A percentile compares a stretch with the other conserved stretches of the same genome.
These are phyloP conservation scores for Trichaptum fuscoviolaceum DNA, from an alignment of 768 basidiomycete genomes.

Conservation along the genomic window DNA sequence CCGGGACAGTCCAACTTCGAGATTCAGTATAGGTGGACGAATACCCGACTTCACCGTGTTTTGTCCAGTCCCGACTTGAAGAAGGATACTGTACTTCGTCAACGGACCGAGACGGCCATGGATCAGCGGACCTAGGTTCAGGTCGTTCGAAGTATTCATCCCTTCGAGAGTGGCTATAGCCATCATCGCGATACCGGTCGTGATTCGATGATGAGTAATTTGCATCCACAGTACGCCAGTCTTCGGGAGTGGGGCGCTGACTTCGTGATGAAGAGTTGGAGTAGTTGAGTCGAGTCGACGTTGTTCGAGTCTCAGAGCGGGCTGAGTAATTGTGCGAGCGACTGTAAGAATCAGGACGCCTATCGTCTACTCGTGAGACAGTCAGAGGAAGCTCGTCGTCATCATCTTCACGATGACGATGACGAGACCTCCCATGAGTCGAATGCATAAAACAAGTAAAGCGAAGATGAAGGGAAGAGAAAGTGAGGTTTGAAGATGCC, in stretches of 20 bases:
- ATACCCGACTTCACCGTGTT: constrained; percentile 41
- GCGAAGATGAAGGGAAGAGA: constrained; percentile 19
- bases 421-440: constrained; percentile 38
- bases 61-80: constrained; percentile 42
- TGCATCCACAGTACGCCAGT: constrained; percentile 46
- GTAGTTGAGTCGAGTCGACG: constrained; percentile 39
- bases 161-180: constrained; percentile 47
- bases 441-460: constrained; percentile 27
- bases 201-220: constrained; percentile 25
- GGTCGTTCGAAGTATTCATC: constrained; percentile 39
- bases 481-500: constrained; percentile 2
- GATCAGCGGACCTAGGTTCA: constrained; percentile 40
- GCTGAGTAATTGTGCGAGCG: constrained; percentile 35
- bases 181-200: constrained; percentile 45
- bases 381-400: constrained; percentile 28
- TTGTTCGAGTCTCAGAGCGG: constrained; percentile 40
- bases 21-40: constrained; percentile 43
- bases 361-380: constrained; percentile 47
- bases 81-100: constrained; percentile 35
- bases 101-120: constrained; percentile 37
- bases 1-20: constrained; percentile 35
- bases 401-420: constrained; percentile 24
- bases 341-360: constrained; percentile 47
- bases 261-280: constrained; percentile 45
- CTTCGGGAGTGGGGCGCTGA: constrained; percentile 37